phyloP scores from a whole-genome alignment of 1,139 yeast species.

The Scheffersomyces quercinus region DNA sequence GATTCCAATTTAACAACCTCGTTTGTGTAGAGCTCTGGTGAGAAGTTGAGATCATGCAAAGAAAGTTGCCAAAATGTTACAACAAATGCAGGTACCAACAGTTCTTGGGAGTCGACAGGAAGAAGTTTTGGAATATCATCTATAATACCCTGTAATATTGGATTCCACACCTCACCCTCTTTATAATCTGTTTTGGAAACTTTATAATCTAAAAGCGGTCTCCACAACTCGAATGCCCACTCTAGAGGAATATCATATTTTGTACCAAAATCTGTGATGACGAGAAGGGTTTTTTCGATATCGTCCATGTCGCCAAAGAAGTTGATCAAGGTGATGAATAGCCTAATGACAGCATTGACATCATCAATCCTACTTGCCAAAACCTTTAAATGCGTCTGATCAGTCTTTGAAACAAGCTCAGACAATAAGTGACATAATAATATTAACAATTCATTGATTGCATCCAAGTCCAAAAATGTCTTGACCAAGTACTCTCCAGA shows the following conservation, averaged over 20 bases:
- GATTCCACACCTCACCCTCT: constrained; percentile 16
- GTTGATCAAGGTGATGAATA: constrained; percentile 59
- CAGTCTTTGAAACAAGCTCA: constrained; percentile 28
- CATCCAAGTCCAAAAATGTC: constrained; percentile 45
- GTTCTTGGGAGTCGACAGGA: constrained; percentile 3
- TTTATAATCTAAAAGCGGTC: constrained; percentile 38
- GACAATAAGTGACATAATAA: constrained; percentile 57
- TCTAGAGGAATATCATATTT: constrained; percentile 56
- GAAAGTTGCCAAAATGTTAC: constrained; percentile 73
- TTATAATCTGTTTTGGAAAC: constrained; percentile 7
- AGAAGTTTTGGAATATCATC: constrained; percentile 13
- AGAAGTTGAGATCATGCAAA: constrained; percentile 70
- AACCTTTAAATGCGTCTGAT: constrained; percentile 63
- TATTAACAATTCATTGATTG: constrained; percentile 64
- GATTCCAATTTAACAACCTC: constrained; percentile 44
- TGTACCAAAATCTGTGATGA: constrained; percentile 47
- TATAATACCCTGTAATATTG: constrained; percentile 14
- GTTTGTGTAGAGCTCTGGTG: constrained; percentile 49
- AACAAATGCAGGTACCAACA: constrained; percentile 38
- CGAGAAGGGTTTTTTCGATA: constrained; percentile 40
- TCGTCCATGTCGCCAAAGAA: constrained; percentile 45
- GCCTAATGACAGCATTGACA: constrained; percentile 60
- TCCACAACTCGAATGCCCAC: constrained; percentile 84
- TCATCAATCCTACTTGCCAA: constrained; percentile 75
- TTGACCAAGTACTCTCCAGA: constrained; percentile 58